Base-by-base conservation (phyloP, 2,329 filamentous ascomycete species). In the Bipolaris oryzae region DNA sequence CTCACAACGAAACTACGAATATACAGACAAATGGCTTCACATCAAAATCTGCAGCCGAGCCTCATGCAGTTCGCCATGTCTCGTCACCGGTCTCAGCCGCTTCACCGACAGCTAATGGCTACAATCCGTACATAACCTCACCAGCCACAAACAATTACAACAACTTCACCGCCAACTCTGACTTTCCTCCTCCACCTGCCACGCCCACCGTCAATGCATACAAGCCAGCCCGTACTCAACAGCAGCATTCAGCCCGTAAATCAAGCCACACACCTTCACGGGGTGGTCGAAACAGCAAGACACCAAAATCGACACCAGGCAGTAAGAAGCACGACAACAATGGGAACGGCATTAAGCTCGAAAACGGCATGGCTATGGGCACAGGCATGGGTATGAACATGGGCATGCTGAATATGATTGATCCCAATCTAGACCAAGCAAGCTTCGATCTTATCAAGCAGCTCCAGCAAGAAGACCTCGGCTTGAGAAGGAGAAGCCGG, bases 391-490 rank as follows among this genome's bases (percentile, higher is more conserved):
- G 60, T 2, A 58, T 58, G 25, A 21, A 46, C 2, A 45, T 63
- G 4, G 63, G 63, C 13, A 62, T 65, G 60, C 38, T 64, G 7
- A 63, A 61, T 21, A 62, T 65, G 60, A 67, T 66, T 49, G 67
- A 68, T 41, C 63, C 64, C 1, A 67, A 66, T 38, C 65, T 69
- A 10, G 67, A 69, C 33, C 63, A 69, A 42, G 67, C 66, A 25
- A 68, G 66, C 18, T 58, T 65, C 39, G 64, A 70, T 25, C 58
- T 70, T 11, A 68, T 68, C 48, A 66, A 68, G 59, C 69, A 75
- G 51, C 55, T 77, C 54, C 67, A 71, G 50, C 61, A 66, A 7
- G 64, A 74, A 44, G 72, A 74, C 41, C 58, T 67, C 41, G 72
- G 73, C 1, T 43, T 76, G 41, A 53, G 74, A 38, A 58, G 70